phyloP scores from a whole-genome alignment of 176 grass and related monocot species.

The Musa troglodytarum region DNA sequence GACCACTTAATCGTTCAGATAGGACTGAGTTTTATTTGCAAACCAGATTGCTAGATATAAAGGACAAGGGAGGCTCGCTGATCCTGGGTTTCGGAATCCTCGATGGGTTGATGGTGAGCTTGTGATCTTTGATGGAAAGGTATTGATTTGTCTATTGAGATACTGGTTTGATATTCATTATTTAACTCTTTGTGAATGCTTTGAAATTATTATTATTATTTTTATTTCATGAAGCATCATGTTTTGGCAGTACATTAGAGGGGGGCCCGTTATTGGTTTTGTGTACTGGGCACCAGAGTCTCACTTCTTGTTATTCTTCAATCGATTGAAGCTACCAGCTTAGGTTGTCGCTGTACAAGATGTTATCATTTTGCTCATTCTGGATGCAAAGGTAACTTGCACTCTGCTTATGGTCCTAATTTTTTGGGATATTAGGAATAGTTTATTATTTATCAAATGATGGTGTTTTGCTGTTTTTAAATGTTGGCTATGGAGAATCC shows the following conservation, averaged over 20 bases:
- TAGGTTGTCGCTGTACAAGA: conserved; percentile 12
- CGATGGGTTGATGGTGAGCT: conserved; percentile 90
- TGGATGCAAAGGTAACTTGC: neutral
- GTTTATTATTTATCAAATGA: too few species aligned
- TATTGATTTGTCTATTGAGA: conserved; percentile 26
- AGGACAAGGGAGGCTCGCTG: conserved; percentile 69
- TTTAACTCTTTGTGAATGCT: neutral
- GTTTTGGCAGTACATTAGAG: conserved; percentile 73
- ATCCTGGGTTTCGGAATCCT: conserved; percentile 60
- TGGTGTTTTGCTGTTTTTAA: too few species aligned
- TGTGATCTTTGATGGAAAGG: conserved; percentile 89
- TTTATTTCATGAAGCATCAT: conserved; percentile 16
- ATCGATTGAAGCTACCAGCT: conserved; percentile 58
- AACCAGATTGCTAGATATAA: conserved; percentile 80
- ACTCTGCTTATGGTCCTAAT: too few species aligned
- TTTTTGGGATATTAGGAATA: too few species aligned
- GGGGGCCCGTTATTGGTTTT: conserved; percentile 85
- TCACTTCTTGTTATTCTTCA: conserved; percentile 85
- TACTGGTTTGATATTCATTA: conserved; percentile 15
- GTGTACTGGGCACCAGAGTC: conserved; percentile 78
- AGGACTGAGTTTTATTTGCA: conserved; percentile 23
- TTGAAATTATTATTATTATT: conserved; percentile 14
- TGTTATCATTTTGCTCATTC: neutral
- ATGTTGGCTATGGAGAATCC: too few species aligned
- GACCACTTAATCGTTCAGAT: conserved; percentile 12